Evolutionary conservation across 106 monocot species (phyloP).

Genomic region (Chionographis japonica): DNA sequence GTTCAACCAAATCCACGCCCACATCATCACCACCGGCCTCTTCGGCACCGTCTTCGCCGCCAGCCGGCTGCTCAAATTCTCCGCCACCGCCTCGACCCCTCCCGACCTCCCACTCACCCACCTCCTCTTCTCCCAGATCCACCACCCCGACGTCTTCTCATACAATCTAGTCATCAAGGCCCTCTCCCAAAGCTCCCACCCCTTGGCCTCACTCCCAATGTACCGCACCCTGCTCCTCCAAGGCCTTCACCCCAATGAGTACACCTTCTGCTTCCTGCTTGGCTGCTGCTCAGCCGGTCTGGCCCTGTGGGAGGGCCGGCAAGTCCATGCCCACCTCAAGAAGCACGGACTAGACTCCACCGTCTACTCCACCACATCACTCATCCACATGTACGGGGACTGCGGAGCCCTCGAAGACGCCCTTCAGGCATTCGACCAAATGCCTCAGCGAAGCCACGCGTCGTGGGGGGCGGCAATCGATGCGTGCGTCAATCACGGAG

Average conservation of each 20-base stretch:
- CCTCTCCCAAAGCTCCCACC: constrained; percentile 2
- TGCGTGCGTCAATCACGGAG: constrained; percentile 6
- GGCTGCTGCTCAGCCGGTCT: constrained; percentile 17
- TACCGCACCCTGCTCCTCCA: constrained; percentile 18
- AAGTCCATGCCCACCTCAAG: constrained; percentile 29
- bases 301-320: constrained; percentile 10
- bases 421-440: constrained; percentile 19
- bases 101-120: constrained; percentile 12
- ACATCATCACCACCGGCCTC: constrained; percentile 26
- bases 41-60: constrained; percentile 23
- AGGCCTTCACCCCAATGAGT: constrained; percentile 32
- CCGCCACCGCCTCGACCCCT: not conserved
- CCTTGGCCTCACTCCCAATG: constrained; percentile 25
- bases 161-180: constrained; percentile 32
- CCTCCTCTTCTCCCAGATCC: constrained; percentile 32
- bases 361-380: constrained; percentile 16
- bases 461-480: constrained; percentile 24
- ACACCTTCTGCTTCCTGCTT: constrained; percentile 47
- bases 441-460: constrained; percentile 14
- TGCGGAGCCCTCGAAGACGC: constrained; percentile 12
- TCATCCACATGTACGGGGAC: constrained; percentile 32
- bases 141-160: constrained; percentile 21
- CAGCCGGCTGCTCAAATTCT: constrained; percentile 31
- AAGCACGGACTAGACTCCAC: constrained; percentile 17
- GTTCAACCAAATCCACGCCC: constrained; percentile 35